Evolutionary conservation across 805 yeast species (phyloP).

Genomic region (Suhomyces pyralidae): DNA sequence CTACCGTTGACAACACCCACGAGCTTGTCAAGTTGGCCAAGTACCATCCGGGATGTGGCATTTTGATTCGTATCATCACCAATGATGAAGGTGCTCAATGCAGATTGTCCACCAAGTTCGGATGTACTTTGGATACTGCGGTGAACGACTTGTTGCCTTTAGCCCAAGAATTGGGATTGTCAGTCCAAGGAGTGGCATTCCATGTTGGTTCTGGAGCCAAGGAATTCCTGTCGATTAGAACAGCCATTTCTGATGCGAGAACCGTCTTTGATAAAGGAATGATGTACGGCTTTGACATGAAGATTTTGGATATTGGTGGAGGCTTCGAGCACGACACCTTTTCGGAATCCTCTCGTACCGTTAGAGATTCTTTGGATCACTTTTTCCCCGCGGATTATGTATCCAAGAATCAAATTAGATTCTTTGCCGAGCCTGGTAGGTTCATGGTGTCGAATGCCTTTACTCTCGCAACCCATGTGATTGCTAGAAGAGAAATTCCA

Average conservation of each 20-base stretch:
- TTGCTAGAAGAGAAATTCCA: slow-evolving; percentile 65
- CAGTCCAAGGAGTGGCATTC: slow-evolving; percentile 84
- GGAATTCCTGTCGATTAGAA: slow-evolving; percentile 60
- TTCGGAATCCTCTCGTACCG: slow-evolving; percentile 52
- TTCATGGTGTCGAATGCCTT: slow-evolving; percentile 83
- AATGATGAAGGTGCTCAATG: slow-evolving; percentile 88
- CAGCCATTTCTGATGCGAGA: slow-evolving; percentile 72
- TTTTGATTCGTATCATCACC: slow-evolving; percentile 79
- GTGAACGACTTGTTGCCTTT: slow-evolving; percentile 50
- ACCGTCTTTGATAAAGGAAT: slow-evolving; percentile 60
- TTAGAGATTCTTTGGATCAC: slow-evolving; percentile 52
- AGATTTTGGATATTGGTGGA: slow-evolving; percentile 84
- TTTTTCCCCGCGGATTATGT: slow-evolving; percentile 51
- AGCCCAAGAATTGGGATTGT: slow-evolving; percentile 60
- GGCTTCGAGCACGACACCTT: slow-evolving; percentile 75
- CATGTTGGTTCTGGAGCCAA: slow-evolving; percentile 95
- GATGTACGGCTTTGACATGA: slow-evolving; percentile 44
- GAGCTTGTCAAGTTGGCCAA: slow-evolving; percentile 73
- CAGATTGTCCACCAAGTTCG: slow-evolving; percentile 83
- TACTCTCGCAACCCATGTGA: slow-evolving; percentile 78
- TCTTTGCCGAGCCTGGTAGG: slow-evolving; percentile 95
- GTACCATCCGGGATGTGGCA: slow-evolving; percentile 64
- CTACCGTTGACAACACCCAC: slow-evolving; percentile 87
- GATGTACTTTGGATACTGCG: slow-evolving; percentile 63
- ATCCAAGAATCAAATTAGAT: slow-evolving; percentile 26